These are phyloP conservation scores for Pyrrhoderma lamaoense DNA, from an alignment of 1,284 basidiomycete species.

Conservation along the genomic window DNA sequence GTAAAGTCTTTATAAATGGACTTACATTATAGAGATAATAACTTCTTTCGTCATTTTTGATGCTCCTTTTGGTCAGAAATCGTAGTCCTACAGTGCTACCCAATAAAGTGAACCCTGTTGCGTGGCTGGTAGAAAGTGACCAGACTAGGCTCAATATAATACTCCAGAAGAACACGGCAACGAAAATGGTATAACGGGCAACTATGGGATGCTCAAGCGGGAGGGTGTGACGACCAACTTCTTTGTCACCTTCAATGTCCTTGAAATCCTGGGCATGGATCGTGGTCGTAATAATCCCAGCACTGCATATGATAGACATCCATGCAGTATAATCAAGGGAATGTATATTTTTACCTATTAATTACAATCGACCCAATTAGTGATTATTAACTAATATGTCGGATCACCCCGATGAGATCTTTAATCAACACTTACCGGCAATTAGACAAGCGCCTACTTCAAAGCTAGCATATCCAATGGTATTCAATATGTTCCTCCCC, in stretches of 20 bases:
- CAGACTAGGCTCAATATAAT: conserved; percentile 12
- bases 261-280: conserved; percentile 38
- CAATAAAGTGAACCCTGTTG: conserved; percentile 8
- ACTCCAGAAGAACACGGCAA: conserved; percentile 12
- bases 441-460: conserved; percentile 29
- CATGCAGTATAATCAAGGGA: conserved; percentile 21
- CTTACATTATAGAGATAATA: conserved; percentile 17
- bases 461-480: conserved; percentile 27
- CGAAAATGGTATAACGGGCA: conserved; percentile 11
- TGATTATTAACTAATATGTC: not conserved
- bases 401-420: not conserved
- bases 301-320: conserved; percentile 25
- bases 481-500: conserved; percentile 27
- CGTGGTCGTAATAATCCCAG: conserved; percentile 29
- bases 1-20: not conserved
- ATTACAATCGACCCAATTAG: not conserved
- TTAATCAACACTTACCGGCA: conserved; percentile 24
- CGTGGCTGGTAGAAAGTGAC: not conserved
- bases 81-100: conserved; percentile 11
- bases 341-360: conserved; percentile 21
- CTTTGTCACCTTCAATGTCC: conserved; percentile 33
- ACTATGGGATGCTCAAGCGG: conserved; percentile 29
- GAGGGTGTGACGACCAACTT: conserved; percentile 32
- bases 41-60: conserved; percentile 13
- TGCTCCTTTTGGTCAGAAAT: conserved; percentile 2